Evolutionary conservation across 1,284 basidiomycete genomes (phyloP), one percentile per base, ranked within the genome.

Genomic region (Inonotus obliquus): DNA sequence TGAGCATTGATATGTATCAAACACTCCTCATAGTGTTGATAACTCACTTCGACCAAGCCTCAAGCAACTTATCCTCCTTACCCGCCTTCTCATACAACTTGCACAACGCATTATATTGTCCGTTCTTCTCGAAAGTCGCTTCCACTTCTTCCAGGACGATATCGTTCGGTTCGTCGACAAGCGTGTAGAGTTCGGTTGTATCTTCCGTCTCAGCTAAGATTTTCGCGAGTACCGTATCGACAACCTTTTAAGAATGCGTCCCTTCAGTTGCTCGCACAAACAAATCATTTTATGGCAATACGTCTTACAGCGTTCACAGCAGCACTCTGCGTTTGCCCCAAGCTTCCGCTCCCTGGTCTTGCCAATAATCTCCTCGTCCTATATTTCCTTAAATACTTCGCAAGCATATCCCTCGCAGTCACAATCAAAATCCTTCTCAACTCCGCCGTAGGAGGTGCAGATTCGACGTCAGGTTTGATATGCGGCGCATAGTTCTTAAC

Each of bases 401-500:
- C 78, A 21, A 94, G 74, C 86, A 90, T 92, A 58, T 87, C 83
- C 32, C 76, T 73, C 2, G 91, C 89, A 10, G 84, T 81, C 60
- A 74, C 75, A 51, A 76, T 75, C 32, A 93, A 74, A 60, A 84
- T 79, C 59, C 79, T 79, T 53, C 81, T 78, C 55, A 94, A 77
- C 68, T 89, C 87, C 17, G 83, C 79, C 1, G 90, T 85, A 1
- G 86, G 79, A 14, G 85, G 81, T 4, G 91, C 87, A 27, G 80
- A 77, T 32, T 81, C 81, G 11, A 88, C 89, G 67, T 86, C 81
- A 17, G 91, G 89, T 49, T 84, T 75, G 66, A 94, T 79, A 74
- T 93, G 87, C 21, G 91, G 92, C 54, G 91, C 91, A 73, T 94
- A 94, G 72, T 94, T 94, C 79, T 82, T 83, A 80, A 92, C 91